phyloP scores from a whole-genome alignment of 2,329 filamentous ascomycete genomes.

The Clonostachys byssicola region DNA sequence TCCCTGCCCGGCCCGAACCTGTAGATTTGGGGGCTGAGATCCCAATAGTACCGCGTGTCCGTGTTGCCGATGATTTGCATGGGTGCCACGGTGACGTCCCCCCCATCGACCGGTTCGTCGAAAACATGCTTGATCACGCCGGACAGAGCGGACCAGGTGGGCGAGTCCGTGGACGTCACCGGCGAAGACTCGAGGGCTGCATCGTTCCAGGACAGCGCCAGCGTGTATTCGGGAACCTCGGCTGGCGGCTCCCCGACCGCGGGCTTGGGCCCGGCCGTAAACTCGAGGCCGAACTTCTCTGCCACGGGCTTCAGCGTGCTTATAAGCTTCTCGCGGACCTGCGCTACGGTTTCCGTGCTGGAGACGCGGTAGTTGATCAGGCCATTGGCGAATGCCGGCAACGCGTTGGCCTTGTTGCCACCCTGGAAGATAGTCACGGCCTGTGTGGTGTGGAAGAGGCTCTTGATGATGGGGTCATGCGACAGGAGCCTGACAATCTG shows the following conservation, averaged over 20 bases:
- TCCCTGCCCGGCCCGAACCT: slow-evolving; percentile 4
- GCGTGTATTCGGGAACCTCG: no score
- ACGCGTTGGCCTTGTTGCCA: slow-evolving; percentile 56
- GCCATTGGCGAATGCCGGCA: slow-evolving; percentile 49
- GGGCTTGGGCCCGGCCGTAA: background rate
- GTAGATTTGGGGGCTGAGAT: slow-evolving; percentile 13
- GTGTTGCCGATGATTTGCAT: slow-evolving; percentile 16
- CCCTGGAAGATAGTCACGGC: slow-evolving; percentile 52
- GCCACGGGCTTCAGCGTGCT: background rate
- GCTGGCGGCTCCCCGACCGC: no score
- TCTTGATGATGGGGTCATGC: background rate
- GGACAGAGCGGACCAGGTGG: background rate
- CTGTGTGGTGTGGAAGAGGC: slow-evolving; percentile 36
- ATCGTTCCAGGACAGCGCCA: background rate
- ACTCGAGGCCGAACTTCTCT: background rate
- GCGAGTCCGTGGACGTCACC: background rate
- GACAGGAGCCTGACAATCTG: background rate
- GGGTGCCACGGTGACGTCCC: background rate
- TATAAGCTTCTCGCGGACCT: background rate
- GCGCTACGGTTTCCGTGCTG: slow-evolving; percentile 22
- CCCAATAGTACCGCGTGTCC: slow-evolving; percentile 16
- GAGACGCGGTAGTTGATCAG: slow-evolving; percentile 46
- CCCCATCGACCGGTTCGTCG: background rate
- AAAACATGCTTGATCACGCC: background rate
- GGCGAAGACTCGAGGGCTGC: background rate